Percentiles rank a stretch among this genome's conserved stretches.
Conservation (phyloP, 2,329 filamentous ascomycete genomes). For the Ophiocordyceps robertsii region DNA sequence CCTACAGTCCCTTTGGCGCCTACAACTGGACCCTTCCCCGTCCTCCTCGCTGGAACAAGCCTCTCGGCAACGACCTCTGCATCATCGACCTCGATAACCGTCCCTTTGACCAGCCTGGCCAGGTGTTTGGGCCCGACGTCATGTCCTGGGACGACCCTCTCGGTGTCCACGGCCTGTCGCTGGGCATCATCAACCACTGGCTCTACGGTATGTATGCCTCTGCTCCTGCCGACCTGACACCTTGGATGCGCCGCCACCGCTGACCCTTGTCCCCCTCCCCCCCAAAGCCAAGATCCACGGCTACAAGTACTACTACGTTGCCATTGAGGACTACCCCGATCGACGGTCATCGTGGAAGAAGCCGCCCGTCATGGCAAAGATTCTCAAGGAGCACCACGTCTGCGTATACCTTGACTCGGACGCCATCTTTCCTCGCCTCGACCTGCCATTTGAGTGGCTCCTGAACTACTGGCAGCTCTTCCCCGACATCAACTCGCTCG, state of each 20-base stretch:
- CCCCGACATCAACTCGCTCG: conserved; percentile 24
- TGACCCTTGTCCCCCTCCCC: conserved; percentile 5
- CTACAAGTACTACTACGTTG: conserved; percentile 32
- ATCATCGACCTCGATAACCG: conserved; percentile 32
- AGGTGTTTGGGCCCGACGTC: conserved; percentile 19
- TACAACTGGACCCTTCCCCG: conserved; percentile 17
- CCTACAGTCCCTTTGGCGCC: conserved; percentile 18
- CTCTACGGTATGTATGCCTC: conserved; percentile 24
- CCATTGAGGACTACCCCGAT: conserved; percentile 22
- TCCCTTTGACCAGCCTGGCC: conserved; percentile 18
- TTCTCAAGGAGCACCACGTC: conserved; percentile 27
- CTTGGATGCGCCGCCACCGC: neutral
- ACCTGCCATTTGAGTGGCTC: conserved; percentile 31
- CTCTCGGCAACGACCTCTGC: conserved; percentile 25
- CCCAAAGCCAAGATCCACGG: conserved; percentile 28
- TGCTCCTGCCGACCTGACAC: too few relatives aligned
- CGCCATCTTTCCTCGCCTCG: conserved; percentile 28
- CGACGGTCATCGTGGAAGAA: conserved; percentile 34
- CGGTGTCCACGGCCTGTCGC: conserved; percentile 21
- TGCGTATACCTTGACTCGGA: conserved; percentile 32
- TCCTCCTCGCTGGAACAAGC: conserved; percentile 15
- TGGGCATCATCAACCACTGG: conserved; percentile 30
- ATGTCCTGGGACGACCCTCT: conserved; percentile 22
- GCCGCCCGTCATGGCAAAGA: conserved; percentile 24
- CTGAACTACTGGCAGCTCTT: conserved; percentile 32